These are phyloP conservation scores for Aspergillus unguis DNA, from an alignment of 2,329 filamentous ascomycete species.

Conservation along the genomic window DNA sequence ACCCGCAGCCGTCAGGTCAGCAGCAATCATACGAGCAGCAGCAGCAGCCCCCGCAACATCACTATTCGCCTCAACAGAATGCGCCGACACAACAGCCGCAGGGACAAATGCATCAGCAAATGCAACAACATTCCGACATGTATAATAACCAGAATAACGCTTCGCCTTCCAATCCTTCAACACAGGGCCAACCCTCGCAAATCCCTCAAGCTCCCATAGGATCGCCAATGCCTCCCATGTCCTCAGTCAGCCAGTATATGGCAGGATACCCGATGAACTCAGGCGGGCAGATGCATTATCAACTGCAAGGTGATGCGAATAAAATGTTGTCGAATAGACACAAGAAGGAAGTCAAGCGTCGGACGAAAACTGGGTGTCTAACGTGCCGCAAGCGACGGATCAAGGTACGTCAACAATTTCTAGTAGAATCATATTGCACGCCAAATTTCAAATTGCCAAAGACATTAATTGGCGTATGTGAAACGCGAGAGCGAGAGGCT, in stretches of 20 bases:
- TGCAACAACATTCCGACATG: constrained; percentile 31
- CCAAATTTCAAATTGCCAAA: not conserved
- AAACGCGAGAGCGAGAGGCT: constrained; percentile 9
- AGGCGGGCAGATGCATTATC: constrained; percentile 51
- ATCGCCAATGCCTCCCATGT: constrained; percentile 53
- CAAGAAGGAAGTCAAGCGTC: constrained; percentile 69
- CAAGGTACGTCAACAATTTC: constrained; percentile 56
- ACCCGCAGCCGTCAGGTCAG: constrained; percentile 21
- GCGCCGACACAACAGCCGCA: constrained; percentile 32
- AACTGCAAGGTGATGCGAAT: constrained; percentile 48
- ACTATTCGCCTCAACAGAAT: constrained; percentile 24
- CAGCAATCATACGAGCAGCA: constrained; percentile 23
- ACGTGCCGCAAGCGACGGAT: constrained; percentile 66
- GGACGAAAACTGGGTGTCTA: constrained; percentile 70
- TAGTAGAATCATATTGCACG: not conserved
- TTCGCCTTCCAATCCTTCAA: constrained; percentile 18
- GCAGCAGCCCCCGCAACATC: constrained; percentile 15
- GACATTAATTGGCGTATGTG: not conserved
- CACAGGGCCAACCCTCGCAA: constrained; percentile 31
- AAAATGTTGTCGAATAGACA: constrained; percentile 61
- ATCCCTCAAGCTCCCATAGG: constrained; percentile 45
- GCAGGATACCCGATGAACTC: constrained; percentile 42
- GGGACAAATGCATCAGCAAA: constrained; percentile 21
- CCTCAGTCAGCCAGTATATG: constrained; percentile 55
- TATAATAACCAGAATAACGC: constrained; percentile 28